Conservation (phyloP, 352 stramenopile genomes). For the Globisporangium paroecandrum region DNA sequence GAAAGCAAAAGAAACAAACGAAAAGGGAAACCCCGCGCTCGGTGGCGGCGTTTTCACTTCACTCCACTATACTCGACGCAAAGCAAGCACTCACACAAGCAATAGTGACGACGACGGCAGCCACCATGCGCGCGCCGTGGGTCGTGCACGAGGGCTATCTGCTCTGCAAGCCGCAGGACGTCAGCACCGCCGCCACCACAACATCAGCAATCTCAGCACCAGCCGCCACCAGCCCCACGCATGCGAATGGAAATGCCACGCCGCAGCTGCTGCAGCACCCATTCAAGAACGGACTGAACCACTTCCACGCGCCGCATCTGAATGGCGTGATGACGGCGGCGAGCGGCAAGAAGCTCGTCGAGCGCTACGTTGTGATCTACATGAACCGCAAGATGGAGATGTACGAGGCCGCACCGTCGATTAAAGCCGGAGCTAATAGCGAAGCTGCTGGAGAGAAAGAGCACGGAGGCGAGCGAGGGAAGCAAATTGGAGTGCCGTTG, state of each 20-base stretch:
- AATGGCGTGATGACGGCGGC: not conserved
- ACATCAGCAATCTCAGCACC: constrained; percentile 9
- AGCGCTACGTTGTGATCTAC: constrained; percentile 71
- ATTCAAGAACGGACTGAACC: constrained; percentile 11
- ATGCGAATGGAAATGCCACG: not conserved
- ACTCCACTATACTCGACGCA: constrained; percentile 10
- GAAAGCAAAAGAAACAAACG: constrained; percentile 1
- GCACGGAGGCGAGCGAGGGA: constrained; percentile 17
- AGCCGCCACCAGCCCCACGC: not conserved
- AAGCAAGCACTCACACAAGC: not conserved
- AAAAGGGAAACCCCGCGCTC: not conserved
- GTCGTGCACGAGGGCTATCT: constrained; percentile 61
- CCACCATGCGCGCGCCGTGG: constrained; percentile 41
- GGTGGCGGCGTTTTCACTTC: not conserved
- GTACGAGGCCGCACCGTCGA: constrained; percentile 31
- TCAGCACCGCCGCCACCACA: not conserved
- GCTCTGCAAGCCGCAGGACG: constrained; percentile 33
- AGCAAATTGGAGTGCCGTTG: constrained; percentile 30
- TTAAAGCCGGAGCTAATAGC: too few species aligned
- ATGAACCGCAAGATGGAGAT: constrained; percentile 82
- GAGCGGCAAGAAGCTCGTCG: constrained; percentile 15
- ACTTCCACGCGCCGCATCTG: constrained; percentile 4
- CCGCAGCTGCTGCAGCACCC: constrained; percentile 7
- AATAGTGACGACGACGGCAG: not conserved
- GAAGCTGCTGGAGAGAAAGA: constrained; percentile 1